Percentiles rank a stretch among this genome's conserved stretches.
Evolutionary conservation across 176 grass and related monocot genomes (phyloP).

Genomic region (Oryza meyeriana): DNA sequence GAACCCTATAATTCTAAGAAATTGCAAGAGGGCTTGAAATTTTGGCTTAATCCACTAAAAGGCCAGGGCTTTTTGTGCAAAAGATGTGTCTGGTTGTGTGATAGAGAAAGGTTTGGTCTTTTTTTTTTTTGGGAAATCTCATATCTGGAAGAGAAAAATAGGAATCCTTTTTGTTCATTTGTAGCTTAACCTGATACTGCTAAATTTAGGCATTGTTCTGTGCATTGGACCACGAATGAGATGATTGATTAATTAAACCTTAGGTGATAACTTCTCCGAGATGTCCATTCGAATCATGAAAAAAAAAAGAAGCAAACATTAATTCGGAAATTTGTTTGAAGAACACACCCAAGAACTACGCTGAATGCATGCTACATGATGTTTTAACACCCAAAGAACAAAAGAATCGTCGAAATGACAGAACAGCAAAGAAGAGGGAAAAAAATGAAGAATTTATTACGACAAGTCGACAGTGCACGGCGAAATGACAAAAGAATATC

Average conservation of each 20-base stretch:
- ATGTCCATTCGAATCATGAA: background rate
- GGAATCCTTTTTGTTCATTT: conserved; percentile 20
- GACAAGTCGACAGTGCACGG: conserved; percentile 11
- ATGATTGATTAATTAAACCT: conserved; percentile 13
- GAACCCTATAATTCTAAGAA: background rate
- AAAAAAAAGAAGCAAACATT: background rate
- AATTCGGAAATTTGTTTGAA: background rate
- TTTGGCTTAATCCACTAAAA: conserved; percentile 12
- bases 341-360: background rate
- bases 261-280: background rate
- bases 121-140: conserved; percentile 1
- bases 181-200: conserved; percentile 18
- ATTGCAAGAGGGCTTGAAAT: conserved; percentile 10
- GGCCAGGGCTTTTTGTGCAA: conserved; percentile 24
- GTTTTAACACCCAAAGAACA: background rate
- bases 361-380: background rate
- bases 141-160: background rate
- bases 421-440: background rate
- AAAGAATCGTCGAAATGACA: background rate
- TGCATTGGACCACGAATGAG: conserved; percentile 27
- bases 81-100: conserved; percentile 25
- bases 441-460: background rate
- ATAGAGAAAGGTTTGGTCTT: conserved; percentile 31
- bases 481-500: conserved; percentile 28
- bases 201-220: conserved; percentile 33